phyloP scores from a whole-genome alignment of 352 stramenopile genomes.

The Phytopythium cucurbitacearum region DNA sequence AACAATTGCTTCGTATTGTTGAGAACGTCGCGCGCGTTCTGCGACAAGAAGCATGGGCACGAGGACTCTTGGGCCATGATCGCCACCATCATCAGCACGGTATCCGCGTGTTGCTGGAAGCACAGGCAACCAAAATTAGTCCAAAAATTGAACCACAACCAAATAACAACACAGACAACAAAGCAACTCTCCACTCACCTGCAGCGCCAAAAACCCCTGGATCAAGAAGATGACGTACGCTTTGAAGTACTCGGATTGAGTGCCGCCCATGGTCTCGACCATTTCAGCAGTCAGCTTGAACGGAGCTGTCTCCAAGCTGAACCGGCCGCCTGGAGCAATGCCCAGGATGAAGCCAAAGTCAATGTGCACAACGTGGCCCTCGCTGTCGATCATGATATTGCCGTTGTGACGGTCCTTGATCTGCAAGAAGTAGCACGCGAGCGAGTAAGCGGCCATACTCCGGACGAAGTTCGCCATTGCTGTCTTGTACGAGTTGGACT shows the following conservation, averaged over 20 bases:
- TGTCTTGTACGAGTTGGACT: constrained; percentile 83
- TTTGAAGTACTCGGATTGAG: constrained; percentile 90
- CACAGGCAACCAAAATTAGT: no score
- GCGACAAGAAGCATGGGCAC: constrained; percentile 93
- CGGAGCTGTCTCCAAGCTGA: constrained; percentile 95
- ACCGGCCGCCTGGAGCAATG: constrained; percentile 92
- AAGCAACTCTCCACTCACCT: constrained; percentile 39
- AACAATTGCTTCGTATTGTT: constrained; percentile 77
- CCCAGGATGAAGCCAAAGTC: constrained; percentile 99
- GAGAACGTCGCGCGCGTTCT: constrained; percentile 71
- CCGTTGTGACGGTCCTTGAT: constrained; percentile 99
- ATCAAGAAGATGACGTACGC: constrained; percentile 97
- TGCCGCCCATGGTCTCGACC: constrained; percentile 95
- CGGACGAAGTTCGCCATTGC: constrained; percentile 97
- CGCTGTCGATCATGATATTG: constrained; percentile 99
- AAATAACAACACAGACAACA: background rate
- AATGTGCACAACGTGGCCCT: constrained; percentile 98
- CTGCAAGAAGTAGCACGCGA: constrained; percentile 97
- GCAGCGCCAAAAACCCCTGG: constrained; percentile 95
- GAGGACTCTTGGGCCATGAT: constrained; percentile 95
- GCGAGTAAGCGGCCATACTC: constrained; percentile 97
- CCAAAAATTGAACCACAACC: constrained; percentile 5
- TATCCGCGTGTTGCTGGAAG: constrained; percentile 84
- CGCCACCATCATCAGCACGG: constrained; percentile 95
- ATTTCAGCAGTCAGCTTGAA: constrained; percentile 99